Conservation (phyloP, 371 early-diverging fungal genomes). For the Mortierella sp. region DNA sequence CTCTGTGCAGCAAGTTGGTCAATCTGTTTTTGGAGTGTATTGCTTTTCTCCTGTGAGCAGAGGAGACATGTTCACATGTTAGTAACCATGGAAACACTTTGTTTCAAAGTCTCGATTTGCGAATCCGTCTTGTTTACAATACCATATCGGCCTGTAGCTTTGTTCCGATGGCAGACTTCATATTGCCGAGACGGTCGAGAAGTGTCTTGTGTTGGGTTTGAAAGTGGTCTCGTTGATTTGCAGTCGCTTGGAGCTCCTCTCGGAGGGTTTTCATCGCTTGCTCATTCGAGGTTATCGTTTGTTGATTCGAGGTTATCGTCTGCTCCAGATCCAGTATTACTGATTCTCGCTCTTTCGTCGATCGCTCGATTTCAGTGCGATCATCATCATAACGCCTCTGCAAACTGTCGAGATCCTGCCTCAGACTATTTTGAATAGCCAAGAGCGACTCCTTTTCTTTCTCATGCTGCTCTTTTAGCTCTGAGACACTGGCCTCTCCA, state of each 20-base stretch:
- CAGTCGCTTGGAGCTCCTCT: conserved; percentile 40
- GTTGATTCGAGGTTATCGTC: conserved; percentile 12
- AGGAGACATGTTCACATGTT: too few species aligned
- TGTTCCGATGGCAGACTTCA: conserved; percentile 62
- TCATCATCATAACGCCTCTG: conserved; percentile 43
- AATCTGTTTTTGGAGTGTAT: conserved; percentile 47
- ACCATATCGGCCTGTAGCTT: conserved; percentile 68
- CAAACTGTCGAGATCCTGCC: conserved; percentile 38
- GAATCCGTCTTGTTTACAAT: neutral
- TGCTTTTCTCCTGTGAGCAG: conserved; percentile 44
- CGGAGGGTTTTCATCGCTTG: conserved; percentile 22
- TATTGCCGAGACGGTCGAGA: conserved; percentile 61
- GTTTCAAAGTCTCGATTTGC: too few species aligned
- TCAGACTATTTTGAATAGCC: conserved; percentile 18
- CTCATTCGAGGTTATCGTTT: conserved; percentile 19
- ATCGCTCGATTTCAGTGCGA: conserved; percentile 26
- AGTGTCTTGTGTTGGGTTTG: conserved; percentile 58
- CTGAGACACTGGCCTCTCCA: conserved; percentile 18
- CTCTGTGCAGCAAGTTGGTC: conserved; percentile 51
- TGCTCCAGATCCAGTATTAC: conserved; percentile 36
- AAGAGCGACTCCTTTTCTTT: conserved; percentile 51
- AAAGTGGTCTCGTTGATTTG: conserved; percentile 55
- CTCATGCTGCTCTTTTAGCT: conserved; percentile 46
- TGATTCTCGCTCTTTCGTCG: conserved; percentile 28
- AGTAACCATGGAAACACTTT: too few species aligned